Conservation (phyloP, 2,329 filamentous ascomycete genomes). For the Pseudogymnoascus sp. region DNA sequence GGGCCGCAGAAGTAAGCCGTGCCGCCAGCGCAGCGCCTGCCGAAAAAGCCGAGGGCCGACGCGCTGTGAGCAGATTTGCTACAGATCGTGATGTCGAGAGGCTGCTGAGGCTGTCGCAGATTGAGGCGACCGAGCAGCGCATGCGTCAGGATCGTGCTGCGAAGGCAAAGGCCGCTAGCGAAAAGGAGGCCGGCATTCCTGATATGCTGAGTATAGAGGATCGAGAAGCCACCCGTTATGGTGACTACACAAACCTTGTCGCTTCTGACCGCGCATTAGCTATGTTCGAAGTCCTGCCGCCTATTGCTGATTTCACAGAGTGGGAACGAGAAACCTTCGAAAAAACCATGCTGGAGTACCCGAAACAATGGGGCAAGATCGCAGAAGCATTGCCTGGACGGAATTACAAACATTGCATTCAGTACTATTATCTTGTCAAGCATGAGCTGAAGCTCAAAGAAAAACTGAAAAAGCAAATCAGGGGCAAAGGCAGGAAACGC, state of each 20-base stretch:
- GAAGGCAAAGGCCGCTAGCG: conserved; percentile 64
- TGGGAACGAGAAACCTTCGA: conserved; percentile 66
- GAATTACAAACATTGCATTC: conserved; percentile 72
- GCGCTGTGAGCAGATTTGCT: conserved; percentile 49
- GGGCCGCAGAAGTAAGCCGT: conserved; percentile 21
- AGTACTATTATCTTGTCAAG: conserved; percentile 79
- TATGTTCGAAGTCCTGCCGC: conserved; percentile 64
- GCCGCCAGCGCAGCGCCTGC: conserved; percentile 19
- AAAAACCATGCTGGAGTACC: conserved; percentile 64
- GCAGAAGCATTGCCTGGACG: conserved; percentile 59
- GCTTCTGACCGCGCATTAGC: conserved; percentile 60
- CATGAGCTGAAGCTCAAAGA: conserved; percentile 70
- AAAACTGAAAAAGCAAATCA: conserved; percentile 59
- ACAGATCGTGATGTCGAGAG: conserved; percentile 68
- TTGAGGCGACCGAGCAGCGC: conserved; percentile 61
- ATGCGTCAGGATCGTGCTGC: conserved; percentile 58
- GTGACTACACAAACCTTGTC: conserved; percentile 58
- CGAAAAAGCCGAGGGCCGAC: conserved; percentile 45
- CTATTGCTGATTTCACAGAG: conserved; percentile 65
- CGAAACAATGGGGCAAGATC: conserved; percentile 77
- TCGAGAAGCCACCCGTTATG: conserved; percentile 50
- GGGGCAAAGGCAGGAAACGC: conserved; percentile 33
- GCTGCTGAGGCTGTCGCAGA: conserved; percentile 63
- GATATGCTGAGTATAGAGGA: conserved; percentile 61
- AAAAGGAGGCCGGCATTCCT: conserved; percentile 70